Evolutionary conservation across 805 yeast genomes (phyloP).

Genomic region (Lachancea meyersii): DNA sequence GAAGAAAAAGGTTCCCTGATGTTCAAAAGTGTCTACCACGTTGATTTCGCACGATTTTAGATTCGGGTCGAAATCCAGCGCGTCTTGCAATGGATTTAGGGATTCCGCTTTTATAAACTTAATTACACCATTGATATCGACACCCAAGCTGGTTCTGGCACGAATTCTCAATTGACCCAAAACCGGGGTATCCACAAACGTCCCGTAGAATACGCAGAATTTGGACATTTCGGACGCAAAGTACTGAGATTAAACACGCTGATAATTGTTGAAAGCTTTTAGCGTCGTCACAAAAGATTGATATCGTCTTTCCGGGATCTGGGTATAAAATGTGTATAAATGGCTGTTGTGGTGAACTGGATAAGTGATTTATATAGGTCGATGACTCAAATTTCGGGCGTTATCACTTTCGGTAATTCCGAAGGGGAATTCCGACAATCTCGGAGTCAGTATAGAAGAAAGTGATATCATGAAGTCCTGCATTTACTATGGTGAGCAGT

Average conservation of each 20-base stretch:
- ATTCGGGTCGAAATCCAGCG: constrained; percentile 16
- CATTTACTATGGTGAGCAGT: too few species aligned
- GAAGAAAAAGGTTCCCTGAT: constrained; percentile 47
- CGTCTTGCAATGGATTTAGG: constrained; percentile 27
- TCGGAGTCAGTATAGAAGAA: too few species aligned
- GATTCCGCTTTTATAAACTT: constrained; percentile 25
- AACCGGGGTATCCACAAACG: constrained; percentile 65
- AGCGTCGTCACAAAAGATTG: too few species aligned
- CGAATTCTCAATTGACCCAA: constrained; percentile 53
- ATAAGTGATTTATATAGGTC: too few species aligned
- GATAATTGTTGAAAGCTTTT: too few species aligned
- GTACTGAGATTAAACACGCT: background rate
- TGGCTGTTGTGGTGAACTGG: too few species aligned
- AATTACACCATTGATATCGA: constrained; percentile 42
- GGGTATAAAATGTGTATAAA: too few species aligned
- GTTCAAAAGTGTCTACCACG: constrained; percentile 26
- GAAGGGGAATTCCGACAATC: too few species aligned
- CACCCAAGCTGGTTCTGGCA: constrained; percentile 56
- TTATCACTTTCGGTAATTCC: too few species aligned
- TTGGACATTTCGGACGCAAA: background rate
- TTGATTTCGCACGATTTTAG: constrained; percentile 15
- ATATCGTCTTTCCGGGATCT: too few species aligned
- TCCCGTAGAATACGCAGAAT: constrained; percentile 52
- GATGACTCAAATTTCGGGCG: too few species aligned
- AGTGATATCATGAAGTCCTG: too few species aligned